Evolutionary conservation across 805 yeast species (phyloP).

Genomic region (Cyberlindnera maclurae): DNA sequence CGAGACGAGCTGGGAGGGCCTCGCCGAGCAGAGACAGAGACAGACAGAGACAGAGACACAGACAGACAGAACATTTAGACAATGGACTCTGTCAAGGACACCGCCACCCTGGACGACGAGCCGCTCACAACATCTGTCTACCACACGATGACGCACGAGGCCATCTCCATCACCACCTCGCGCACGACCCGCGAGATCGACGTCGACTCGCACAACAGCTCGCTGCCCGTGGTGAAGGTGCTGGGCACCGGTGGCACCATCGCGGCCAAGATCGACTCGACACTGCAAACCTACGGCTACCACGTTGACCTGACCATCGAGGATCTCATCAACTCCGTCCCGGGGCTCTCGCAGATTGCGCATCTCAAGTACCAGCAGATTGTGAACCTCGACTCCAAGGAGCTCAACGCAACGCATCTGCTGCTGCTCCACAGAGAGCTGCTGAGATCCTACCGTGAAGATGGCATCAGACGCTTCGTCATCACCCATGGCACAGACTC

Average conservation of each 20-base stretch:
- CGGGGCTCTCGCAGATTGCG: constrained; percentile 52
- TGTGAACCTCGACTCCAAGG: constrained; percentile 57
- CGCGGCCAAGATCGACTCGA: constrained; percentile 43
- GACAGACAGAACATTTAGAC: no score
- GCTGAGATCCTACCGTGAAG: constrained; percentile 33
- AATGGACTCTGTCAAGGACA: constrained; percentile 9
- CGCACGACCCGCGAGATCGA: constrained; percentile 21
- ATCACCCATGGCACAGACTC: constrained; percentile 71
- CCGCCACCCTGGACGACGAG: constrained; percentile 6
- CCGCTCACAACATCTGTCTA: constrained; percentile 2
- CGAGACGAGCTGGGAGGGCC: no score
- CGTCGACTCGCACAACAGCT: constrained; percentile 15
- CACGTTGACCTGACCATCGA: constrained; percentile 47
- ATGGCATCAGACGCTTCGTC: constrained; percentile 50
- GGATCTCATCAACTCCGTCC: constrained; percentile 46
- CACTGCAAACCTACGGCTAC: constrained; percentile 48
- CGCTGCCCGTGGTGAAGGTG: constrained; percentile 34
- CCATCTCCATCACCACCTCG: constrained; percentile 22
- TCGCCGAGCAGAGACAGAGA: no score
- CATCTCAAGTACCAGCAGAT: constrained; percentile 56
- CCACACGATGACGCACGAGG: constrained; percentile 6
- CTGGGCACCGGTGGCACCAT: constrained; percentile 59
- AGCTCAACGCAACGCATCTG: constrained; percentile 42
- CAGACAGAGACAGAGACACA: no score
- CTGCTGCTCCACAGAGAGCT: constrained; percentile 40